Percentiles rank a stretch among this genome's conserved stretches.
These are phyloP conservation scores for Fraxinus ornus DNA, from an alignment of 305 asterid genomes.

Conservation along the genomic window DNA sequence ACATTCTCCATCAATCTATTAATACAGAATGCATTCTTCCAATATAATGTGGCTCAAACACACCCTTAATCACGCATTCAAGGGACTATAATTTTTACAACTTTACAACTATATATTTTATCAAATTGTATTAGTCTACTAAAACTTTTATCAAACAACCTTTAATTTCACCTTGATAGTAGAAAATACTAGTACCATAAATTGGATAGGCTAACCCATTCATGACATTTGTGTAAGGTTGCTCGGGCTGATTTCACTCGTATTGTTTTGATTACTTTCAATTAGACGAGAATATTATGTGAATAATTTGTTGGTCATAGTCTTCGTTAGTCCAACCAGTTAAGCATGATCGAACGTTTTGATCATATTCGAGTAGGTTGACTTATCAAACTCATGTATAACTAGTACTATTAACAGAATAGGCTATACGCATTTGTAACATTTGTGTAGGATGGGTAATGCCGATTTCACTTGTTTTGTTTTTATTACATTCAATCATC, in stretches of 20 bases:
- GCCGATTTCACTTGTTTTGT: neutral
- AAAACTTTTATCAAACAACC: neutral
- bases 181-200: neutral
- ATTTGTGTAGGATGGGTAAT: neutral
- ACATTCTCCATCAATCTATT: too few relatives aligned
- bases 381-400: neutral
- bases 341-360: neutral
- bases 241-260: neutral
- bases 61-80: too few relatives aligned
- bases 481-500: neutral
- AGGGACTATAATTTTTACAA: neutral
- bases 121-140: neutral
- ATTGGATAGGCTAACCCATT: neutral
- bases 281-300: neutral
- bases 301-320: neutral
- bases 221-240: neutral
- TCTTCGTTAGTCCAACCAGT: neutral
- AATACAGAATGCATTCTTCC: too few relatives aligned
- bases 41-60: too few relatives aligned
- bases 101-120: neutral
- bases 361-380: neutral
- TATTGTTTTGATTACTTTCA: neutral
- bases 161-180: neutral
- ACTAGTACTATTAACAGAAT: neutral
- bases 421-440: neutral